Base-by-base conservation (phyloP, 805 yeast genomes). In the Zygosaccharomyces kombuchaensis region DNA sequence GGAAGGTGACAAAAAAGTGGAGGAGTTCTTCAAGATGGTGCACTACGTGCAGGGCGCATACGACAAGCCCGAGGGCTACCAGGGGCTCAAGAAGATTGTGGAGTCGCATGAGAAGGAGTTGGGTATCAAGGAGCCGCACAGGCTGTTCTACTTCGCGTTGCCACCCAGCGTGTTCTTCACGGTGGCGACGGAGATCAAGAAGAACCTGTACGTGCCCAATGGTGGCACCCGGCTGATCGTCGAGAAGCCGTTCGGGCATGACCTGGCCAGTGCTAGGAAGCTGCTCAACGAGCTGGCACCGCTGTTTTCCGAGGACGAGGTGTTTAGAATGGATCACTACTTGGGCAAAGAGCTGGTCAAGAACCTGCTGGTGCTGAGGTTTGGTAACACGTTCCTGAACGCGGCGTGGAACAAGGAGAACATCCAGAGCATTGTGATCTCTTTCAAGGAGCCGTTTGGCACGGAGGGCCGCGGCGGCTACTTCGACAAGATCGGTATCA, bases 401-500 rank as follows among this genome's bases (percentile, higher is more conserved):
- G 87, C 95, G n/a, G 78, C 85, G 45, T 93, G 97, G 97, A 84
- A 85, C 72, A 82, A 75, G 64, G 77, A 85, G 53, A 84, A 78
- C 67, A 81, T 93, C 61, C 75, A 80, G 51, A 78, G 83, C 32
- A 82, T 93, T 51, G 96, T 91, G 73, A 81, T 93, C 56, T 78
- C 91, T 10, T 91, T 93, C 76, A 93, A 93, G 73, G 99, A 93
- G 72, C 87, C 93, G n/a, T 93, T 93, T 59, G 99, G 99, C 45
- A 93, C 99, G 34, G 96, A 93, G 71, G 99, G 99, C 46, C 81
- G 99, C 65, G 99, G 99, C 57, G 99, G 99, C 31, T 93, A 93
- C 73, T 93, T 93, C 62, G 98, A 93, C 69, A 74, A 76, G 45
- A 88, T 90, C 60, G 99, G 99, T 48, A 93, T 93, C 63, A 86